Evolutionary conservation across 2,329 filamentous ascomycete species (phyloP).

Genomic region (Cladosporium oxysporum): DNA sequence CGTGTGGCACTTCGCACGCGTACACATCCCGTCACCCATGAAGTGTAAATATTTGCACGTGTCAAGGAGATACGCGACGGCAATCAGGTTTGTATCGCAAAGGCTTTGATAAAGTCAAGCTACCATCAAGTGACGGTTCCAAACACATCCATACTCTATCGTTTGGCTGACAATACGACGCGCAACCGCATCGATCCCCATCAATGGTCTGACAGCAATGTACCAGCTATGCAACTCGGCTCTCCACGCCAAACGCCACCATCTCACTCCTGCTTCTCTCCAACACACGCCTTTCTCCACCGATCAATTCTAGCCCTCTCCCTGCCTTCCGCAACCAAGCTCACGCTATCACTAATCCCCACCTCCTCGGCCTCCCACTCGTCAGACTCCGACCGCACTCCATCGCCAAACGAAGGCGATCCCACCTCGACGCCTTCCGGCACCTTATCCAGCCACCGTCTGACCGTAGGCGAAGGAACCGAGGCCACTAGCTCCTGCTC

Average conservation of each 20-base stretch:
- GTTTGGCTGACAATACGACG: not conserved
- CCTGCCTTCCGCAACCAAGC: conserved; percentile 26
- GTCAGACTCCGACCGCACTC: conserved; percentile 13
- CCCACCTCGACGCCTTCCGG: conserved; percentile 8
- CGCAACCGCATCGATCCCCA: not conserved
- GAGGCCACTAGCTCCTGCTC: conserved; percentile 10
- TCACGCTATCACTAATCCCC: conserved; percentile 26
- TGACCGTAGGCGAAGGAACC: conserved; percentile 1
- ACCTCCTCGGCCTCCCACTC: conserved; percentile 23
- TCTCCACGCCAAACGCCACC: not conserved
- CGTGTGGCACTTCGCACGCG: not conserved
- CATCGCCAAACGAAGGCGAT: not conserved
- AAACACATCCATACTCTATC: not conserved
- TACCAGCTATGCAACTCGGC: not conserved
- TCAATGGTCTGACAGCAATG: not conserved
- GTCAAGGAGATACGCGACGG: not conserved
- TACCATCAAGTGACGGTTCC: not conserved
- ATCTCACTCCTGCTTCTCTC: not conserved
- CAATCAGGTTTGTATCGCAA: not conserved
- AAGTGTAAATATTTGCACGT: not conserved
- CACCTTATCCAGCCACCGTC: conserved; percentile 7
- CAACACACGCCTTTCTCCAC: conserved; percentile 21
- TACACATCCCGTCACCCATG: not conserved
- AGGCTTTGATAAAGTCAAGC: not conserved
- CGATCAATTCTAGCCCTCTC: conserved; percentile 26